Evolutionary conservation across 2,329 filamentous ascomycete genomes (phyloP), one percentile per base, ranked within the genome.

Genomic region (Fusarium albidum): DNA sequence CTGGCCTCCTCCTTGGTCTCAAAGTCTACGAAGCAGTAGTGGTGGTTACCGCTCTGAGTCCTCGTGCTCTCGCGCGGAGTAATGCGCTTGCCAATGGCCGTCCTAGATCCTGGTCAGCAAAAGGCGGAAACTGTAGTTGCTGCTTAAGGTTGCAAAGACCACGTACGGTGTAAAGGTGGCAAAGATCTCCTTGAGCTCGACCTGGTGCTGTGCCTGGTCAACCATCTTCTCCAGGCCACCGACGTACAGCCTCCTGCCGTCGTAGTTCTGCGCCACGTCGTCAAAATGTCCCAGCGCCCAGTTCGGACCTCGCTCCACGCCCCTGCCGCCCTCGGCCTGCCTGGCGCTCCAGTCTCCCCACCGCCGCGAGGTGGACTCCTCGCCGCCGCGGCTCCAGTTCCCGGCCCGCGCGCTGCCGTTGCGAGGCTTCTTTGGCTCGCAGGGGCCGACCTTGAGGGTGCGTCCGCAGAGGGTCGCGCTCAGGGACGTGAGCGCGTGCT

Each of bases 21-120:
- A 49, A 89, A 80, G 63, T 89, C 85, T n/a, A 89, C 82, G 53
- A 88, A 89, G 62, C 84, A 83, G 69, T 85, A 88, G 71, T 88
- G 82, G 65, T 85, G 79, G 57, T 83, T 80, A 26, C 82, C 83
- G 0, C 77, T 73, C 33, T 76, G 75, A n/a, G 74, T 69, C 21
- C 73, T 75, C 52, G 78, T 87, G 65, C 71, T 83, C 65, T 75
- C 84, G 67, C 77, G 85, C 57, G 79, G 84, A 39, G 79, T 87
- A 76, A 82, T 88, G 14, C 79, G 73, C 61, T 82, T 82, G 59
- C 79, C 75, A 39, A 82, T 75, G 1, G 59, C 61, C 13, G 40
- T 33, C 3, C 59, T 64, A 8, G 9, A 3, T 13, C 9, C 2
- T 0, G 6, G 1, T 56, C 18, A 60, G 47, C 11, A 33, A n/a